Evolutionary conservation across 768 basidiomycete species (phyloP).

Genomic region (Cyathus striatus): DNA sequence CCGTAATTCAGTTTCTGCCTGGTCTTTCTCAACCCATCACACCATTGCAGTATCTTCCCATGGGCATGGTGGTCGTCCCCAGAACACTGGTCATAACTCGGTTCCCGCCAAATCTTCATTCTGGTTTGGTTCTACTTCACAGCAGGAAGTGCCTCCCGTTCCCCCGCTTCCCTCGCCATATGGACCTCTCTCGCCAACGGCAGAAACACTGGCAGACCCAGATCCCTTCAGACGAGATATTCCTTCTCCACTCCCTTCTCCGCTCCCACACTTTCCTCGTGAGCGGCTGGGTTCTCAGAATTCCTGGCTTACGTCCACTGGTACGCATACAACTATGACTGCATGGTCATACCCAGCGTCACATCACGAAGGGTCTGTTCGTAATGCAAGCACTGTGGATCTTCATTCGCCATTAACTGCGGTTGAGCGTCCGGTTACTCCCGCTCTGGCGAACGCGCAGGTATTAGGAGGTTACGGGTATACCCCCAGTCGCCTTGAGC

Average conservation of each 20-base stretch:
- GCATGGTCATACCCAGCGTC: conserved; percentile 68
- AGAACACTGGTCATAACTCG: conserved; percentile 33
- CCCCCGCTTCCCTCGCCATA: conserved; percentile 65
- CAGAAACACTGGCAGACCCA: conserved; percentile 34
- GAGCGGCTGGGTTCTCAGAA: conserved; percentile 58
- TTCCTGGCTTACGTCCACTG: conserved; percentile 71
- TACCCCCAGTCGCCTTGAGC: conserved; percentile 34
- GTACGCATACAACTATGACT: conserved; percentile 51
- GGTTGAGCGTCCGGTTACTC: conserved; percentile 42
- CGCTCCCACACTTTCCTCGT: conserved; percentile 32
- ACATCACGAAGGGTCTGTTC: conserved; percentile 25
- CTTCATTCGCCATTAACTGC: conserved; percentile 35
- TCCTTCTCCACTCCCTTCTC: conserved; percentile 32
- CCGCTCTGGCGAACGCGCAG: conserved; percentile 50
- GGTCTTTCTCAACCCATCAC: conserved; percentile 70
- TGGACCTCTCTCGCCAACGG: conserved; percentile 39
- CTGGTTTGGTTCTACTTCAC: conserved; percentile 51
- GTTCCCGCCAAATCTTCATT: conserved; percentile 53
- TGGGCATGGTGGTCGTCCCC: conserved; percentile 28
- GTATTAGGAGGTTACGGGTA: conserved; percentile 71
- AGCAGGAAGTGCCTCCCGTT: conserved; percentile 56
- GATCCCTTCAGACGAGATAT: conserved; percentile 63
- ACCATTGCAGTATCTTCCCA: conserved; percentile 33
- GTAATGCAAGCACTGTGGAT: conserved; percentile 34
- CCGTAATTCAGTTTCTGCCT: conserved; percentile 57